Evolutionary conservation across 2,329 filamentous ascomycete species (phyloP).

Genomic region (Cytospora schulzeri): DNA sequence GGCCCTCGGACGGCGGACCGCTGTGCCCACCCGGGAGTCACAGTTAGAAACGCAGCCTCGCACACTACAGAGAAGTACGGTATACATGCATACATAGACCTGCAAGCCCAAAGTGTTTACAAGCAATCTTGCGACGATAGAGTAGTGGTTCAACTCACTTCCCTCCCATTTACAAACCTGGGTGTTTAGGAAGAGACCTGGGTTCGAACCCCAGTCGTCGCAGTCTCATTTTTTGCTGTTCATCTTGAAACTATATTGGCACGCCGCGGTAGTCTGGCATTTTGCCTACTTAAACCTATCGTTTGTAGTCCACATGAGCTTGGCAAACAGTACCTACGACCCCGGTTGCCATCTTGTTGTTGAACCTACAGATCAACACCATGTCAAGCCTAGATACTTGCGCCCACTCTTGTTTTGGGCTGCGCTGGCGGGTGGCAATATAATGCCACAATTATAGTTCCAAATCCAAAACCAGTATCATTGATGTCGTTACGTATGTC

Average conservation of each 20-base stretch:
- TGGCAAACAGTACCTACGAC: background rate
- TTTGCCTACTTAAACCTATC: background rate
- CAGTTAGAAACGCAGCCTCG: background rate
- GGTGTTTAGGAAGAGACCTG: slow-evolving; percentile 25
- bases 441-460: background rate
- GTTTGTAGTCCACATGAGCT: background rate
- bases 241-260: background rate
- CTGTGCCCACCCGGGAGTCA: background rate
- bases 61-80: background rate
- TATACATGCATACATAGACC: background rate
- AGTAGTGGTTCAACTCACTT: slow-evolving; percentile 29
- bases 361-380: background rate
- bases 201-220: slow-evolving; percentile 33
- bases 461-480: slow-evolving; percentile 9
- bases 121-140: slow-evolving; percentile 12
- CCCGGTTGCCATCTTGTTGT: background rate
- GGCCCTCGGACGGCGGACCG: too few species aligned
- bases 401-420: background rate
- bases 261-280: background rate
- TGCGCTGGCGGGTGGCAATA: background rate
- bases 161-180: slow-evolving; percentile 22
- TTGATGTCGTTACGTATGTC: slow-evolving; percentile 8
- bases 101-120: background rate
- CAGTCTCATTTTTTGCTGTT: slow-evolving; percentile 25
- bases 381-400: background rate